Evolutionary conservation across 108 stramenopile species (phyloP).

Genomic region (Tribonema minus): DNA sequence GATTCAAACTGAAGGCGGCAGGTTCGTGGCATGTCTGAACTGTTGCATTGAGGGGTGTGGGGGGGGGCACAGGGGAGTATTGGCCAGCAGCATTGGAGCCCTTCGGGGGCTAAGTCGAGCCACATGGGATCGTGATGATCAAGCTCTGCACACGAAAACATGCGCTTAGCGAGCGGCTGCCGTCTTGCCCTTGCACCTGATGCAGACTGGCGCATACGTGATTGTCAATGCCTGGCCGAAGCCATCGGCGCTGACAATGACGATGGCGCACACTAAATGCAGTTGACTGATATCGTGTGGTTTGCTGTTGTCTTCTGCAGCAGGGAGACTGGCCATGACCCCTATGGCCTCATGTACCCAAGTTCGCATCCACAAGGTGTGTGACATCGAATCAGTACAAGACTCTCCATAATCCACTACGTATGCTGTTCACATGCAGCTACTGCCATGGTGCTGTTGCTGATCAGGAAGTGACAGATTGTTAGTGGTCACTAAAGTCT

Average conservation of each 20-base stretch:
- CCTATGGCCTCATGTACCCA: not conserved
- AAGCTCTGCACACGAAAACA: too few species aligned
- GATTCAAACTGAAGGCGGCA: not conserved
- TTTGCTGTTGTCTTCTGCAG: not conserved
- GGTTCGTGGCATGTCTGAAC: not conserved
- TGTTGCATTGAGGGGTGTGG: not conserved
- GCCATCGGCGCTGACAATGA: not conserved
- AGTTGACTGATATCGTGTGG: not conserved
- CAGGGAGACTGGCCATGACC: not conserved
- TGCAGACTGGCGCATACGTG: not conserved
- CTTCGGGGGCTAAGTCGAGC: not conserved
- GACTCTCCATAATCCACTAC: not conserved
- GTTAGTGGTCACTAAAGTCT: too few species aligned
- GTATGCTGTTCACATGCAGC: not conserved
- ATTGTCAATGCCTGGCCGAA: not conserved
- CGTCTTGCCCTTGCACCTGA: not conserved
- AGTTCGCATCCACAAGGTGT: not conserved
- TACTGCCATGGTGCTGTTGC: too few species aligned
- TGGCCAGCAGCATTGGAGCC: not conserved
- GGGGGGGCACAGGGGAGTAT: not conserved
- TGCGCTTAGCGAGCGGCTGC: too few species aligned
- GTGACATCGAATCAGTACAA: not conserved
- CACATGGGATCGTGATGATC: not conserved
- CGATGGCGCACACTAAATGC: not conserved
- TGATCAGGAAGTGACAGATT: too few species aligned